These are phyloP conservation scores for Clonostachys rosea DNA, from an alignment of 2,329 filamentous ascomycete species.

Conservation along the genomic window DNA sequence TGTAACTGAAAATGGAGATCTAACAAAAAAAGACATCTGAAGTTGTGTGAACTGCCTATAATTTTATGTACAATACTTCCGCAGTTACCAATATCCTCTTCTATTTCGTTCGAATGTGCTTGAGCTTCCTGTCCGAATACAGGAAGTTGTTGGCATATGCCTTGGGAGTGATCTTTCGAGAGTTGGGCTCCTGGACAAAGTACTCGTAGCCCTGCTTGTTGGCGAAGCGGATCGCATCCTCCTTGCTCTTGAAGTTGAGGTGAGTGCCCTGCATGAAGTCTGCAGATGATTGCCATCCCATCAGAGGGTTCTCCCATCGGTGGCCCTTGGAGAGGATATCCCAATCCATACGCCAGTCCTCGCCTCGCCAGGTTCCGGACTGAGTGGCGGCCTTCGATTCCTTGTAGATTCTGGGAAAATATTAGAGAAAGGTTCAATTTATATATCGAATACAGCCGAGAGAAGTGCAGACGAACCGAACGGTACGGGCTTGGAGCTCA, in stretches of 20 bases:
- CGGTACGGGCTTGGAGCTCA: constrained; percentile 89
- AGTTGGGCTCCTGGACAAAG: constrained; percentile 95
- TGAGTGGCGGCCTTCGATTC: constrained; percentile 94
- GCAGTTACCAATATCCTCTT: constrained; percentile 3
- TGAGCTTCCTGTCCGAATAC: constrained; percentile 80
- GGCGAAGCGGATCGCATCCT: constrained; percentile 91
- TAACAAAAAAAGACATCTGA: too few relatives aligned
- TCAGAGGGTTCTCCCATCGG: constrained; percentile 96
- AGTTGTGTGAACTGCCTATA: too few relatives aligned
- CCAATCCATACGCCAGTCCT: constrained; percentile 98
- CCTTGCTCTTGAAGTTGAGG: constrained; percentile 85
- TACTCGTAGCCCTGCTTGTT: constrained; percentile 99
- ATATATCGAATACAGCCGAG: neutral
- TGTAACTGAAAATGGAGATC: too few relatives aligned
- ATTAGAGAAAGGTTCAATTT: neutral
- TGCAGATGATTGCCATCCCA: constrained; percentile 96
- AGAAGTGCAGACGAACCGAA: constrained; percentile 61
- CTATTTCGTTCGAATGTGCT: constrained; percentile 80
- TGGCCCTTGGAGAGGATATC: constrained; percentile 88
- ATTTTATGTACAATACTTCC: too few relatives aligned
- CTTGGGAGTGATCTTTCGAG: constrained; percentile 81
- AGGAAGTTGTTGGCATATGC: constrained; percentile 96
- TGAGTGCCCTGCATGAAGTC: constrained; percentile 94
- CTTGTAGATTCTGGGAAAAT: constrained; percentile 71
- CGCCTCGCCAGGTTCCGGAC: constrained; percentile 79